Evolutionary conservation across 1,139 yeast genomes (phyloP).

Genomic region (Yamadazyma pseudoaaseri): DNA sequence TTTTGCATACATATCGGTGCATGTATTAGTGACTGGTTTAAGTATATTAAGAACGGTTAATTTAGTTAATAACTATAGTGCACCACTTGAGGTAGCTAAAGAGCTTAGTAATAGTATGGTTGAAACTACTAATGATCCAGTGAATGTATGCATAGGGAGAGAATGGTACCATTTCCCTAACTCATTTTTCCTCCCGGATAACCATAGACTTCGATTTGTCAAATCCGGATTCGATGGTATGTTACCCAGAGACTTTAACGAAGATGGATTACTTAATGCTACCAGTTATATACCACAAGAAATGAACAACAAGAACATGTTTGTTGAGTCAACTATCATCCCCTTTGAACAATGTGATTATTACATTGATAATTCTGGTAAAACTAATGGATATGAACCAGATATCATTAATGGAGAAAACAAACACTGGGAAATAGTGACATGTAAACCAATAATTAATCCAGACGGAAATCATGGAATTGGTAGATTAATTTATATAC

Average conservation of each 20-base stretch:
- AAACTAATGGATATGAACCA: slow-evolving; percentile 17
- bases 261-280: slow-evolving; percentile 25
- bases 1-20: neutral
- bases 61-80: slow-evolving; percentile 55
- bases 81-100: slow-evolving; percentile 44
- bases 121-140: slow-evolving; percentile 13
- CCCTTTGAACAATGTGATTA: slow-evolving; percentile 52
- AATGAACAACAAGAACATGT: slow-evolving; percentile 73
- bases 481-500: slow-evolving; percentile 48
- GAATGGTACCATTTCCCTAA: slow-evolving; percentile 96
- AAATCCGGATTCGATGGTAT: slow-evolving; percentile 82
- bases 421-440: slow-evolving; percentile 39
- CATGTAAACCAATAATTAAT: slow-evolving; percentile 46
- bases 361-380: slow-evolving; percentile 51
- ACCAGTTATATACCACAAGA: slow-evolving; percentile 51
- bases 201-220: slow-evolving; percentile 63
- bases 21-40: slow-evolving; percentile 10
- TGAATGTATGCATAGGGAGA: slow-evolving; percentile 79
- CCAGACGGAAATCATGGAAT: slow-evolving; percentile 47
- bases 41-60: slow-evolving; percentile 41
- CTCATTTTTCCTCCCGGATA: slow-evolving; percentile 71
- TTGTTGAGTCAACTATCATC: slow-evolving; percentile 51
- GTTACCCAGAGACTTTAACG: slow-evolving; percentile 82
- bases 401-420: slow-evolving; percentile 5
- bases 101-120: neutral